Conservation (phyloP, 139 green algal genomes). For the Eudorina sp. region DNA sequence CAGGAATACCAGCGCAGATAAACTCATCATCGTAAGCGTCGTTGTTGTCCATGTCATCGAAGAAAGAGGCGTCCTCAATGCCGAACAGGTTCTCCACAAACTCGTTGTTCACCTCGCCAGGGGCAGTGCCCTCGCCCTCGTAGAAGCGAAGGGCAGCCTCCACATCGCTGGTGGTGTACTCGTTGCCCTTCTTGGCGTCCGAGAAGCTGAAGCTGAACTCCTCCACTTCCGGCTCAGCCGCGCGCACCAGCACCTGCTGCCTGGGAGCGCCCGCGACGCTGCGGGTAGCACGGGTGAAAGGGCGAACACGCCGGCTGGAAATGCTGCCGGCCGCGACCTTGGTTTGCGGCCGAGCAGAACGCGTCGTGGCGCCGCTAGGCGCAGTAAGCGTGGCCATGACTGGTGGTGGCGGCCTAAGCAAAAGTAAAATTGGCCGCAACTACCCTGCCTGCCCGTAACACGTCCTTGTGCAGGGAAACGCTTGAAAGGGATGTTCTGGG, state of each 20-base stretch:
- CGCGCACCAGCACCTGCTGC: constrained; percentile 28
- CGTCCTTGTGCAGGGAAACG: background rate
- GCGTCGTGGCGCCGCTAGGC: background rate
- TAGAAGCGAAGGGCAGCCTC: constrained; percentile 57
- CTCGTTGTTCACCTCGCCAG: constrained; percentile 29
- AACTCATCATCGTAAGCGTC: constrained; percentile 62
- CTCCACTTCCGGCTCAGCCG: constrained; percentile 38
- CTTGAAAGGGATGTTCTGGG: background rate
- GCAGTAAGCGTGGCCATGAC: constrained; percentile 23
- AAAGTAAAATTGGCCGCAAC: constrained; percentile 13
- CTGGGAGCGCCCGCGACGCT: constrained; percentile 22
- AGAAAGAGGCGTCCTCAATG: constrained; percentile 62
- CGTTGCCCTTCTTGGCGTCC: constrained; percentile 62
- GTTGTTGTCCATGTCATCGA: constrained; percentile 69
- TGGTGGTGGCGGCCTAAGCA: constrained; percentile 14
- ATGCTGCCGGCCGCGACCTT: constrained; percentile 44
- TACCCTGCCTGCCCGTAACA: constrained; percentile 11
- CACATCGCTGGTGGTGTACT: constrained; percentile 59
- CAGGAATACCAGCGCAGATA: constrained; percentile 59
- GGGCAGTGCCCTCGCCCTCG: constrained; percentile 41
- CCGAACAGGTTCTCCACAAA: constrained; percentile 55
- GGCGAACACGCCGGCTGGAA: constrained; percentile 32
- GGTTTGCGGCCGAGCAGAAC: constrained; percentile 9
- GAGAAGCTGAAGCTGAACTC: constrained; percentile 62
- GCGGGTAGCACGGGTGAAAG: constrained; percentile 34